Evolutionary conservation across 257 asterid species (phyloP), one percentile per base, ranked within the genome.

Genomic region (Lycium ferocissimum): DNA sequence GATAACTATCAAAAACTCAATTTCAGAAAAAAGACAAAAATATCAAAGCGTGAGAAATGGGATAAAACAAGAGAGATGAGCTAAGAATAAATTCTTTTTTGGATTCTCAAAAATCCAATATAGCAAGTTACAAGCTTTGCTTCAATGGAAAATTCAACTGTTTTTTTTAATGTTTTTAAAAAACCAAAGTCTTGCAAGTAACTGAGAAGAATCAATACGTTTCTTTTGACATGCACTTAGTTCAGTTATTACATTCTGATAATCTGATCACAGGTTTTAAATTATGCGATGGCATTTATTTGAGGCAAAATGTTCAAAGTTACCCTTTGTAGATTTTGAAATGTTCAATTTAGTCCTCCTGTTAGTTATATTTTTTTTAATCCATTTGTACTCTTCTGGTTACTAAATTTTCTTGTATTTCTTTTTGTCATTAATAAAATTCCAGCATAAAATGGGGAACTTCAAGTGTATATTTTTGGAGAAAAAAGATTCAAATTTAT

Each of bases 241-340:
- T 51, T 76, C n/a, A 33, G 18, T 65, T 40, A 14, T 82, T 80
- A 56, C 81, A 6, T 40, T 40, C 45, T 40, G 45, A 40, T 40
- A 40, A 40, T 40, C 45, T 75, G 80, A 83, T 84, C 69, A 72
- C 35, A 82, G 51, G 82, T 84, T 86, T 85, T 91, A 94, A 91
- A 92, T 89, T 94, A 92, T 87, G 95, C 87, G 94, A 84, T 72
- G 72, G 59, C 83, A 89, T 69, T 91, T 81, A 87, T 86, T 54
- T 85, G 14, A 38, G 71, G 59, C 1, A 81, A 11, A 65, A 20
- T 65, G 11, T 65, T 26, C 11, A 62, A 17, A 63, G 22, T 63
- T 63, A 63, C 12, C 11, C 54, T 40, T 40, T 40, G 5, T 2
- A 40, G 3, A 40, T 40, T 40, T 40, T 5, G 5, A 40, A 40